Base-by-base conservation (phyloP, 257 asterid genomes). In the Perilla frutescens region DNA sequence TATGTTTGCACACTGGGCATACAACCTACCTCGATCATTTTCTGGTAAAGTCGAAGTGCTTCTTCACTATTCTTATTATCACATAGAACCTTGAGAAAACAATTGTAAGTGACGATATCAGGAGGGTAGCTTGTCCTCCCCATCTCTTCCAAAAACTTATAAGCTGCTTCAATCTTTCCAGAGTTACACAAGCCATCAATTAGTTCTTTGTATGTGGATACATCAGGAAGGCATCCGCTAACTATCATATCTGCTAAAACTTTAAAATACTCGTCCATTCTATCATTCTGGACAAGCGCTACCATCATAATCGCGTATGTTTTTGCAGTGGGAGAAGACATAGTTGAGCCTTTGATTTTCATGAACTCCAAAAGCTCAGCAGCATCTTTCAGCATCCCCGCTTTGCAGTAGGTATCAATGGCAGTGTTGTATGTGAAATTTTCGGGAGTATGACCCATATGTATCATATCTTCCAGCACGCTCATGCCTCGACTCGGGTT, bases 311-410 rank as follows among this genome's bases (percentile, higher is more conserved):
- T 90, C 0, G 96, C 81, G 13, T 90, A 94, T 8, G 96, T 87
- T 83, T 80, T 92, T 11, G 99, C 97, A 0, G 99, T 94, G 43
- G 99, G 99, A 77, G 96, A 87, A 65, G 97, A 91, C 84, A 86
- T 66, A 69, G 96, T 87, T 3, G 97, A 83, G 69, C 97, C 97
- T 4, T 87, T 81, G 14, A 81, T 72, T 75, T 81, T 88, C 99
- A 94, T 94, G 78, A 91, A 94, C 71, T 86, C 88, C 81, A 94
- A 81, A 60, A 94, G 80, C 67, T 84, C 86, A 47, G 79, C 71
- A 70, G 99, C 99, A 72, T 94, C 95, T 5, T 77, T 76, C 61
- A 94, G 75, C 97, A 90, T 90, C 73, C 97, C 97, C 1, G 96
- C 91, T 47, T 79, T 87, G 78, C 99, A 94, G 76, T 88, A 94